These are phyloP conservation scores for Auricularia sp. DNA, from an alignment of 768 basidiomycete species.

Conservation along the genomic window DNA sequence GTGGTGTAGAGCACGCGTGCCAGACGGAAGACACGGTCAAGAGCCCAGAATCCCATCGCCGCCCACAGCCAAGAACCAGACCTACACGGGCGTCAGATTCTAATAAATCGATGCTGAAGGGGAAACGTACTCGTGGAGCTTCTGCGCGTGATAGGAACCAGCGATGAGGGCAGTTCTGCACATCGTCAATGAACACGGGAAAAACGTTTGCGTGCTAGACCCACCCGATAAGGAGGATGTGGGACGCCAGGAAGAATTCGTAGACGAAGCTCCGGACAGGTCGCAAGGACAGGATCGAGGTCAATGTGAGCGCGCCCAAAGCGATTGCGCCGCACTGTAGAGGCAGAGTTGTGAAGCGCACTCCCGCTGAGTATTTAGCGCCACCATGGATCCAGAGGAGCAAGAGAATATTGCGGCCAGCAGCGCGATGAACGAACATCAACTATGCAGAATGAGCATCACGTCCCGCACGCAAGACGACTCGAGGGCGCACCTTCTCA, in stretches of 20 bases:
- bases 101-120: too few relatives aligned
- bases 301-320: slow-evolving; percentile 27
- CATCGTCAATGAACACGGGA: not conserved
- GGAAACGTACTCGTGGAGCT: too few relatives aligned
- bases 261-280: slow-evolving; percentile 36
- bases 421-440: slow-evolving; percentile 37
- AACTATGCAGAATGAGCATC: slow-evolving; percentile 17
- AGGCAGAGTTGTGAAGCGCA: slow-evolving; percentile 2
- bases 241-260: slow-evolving; percentile 42
- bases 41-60: slow-evolving; percentile 34
- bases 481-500: slow-evolving; percentile 28
- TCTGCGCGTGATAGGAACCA: slow-evolving; percentile 19
- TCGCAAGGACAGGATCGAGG: slow-evolving; percentile 37
- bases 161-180: slow-evolving; percentile 22
- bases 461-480: slow-evolving; percentile 5
- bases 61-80: slow-evolving; percentile 37
- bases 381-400: slow-evolving; percentile 40
- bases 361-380: slow-evolving; percentile 24
- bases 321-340: slow-evolving; percentile 25
- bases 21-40: slow-evolving; percentile 42
- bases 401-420: slow-evolving; percentile 35
- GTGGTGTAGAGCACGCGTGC: slow-evolving; percentile 34
- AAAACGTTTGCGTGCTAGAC: slow-evolving; percentile 8
- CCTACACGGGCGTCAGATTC: not conserved
- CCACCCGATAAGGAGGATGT: slow-evolving; percentile 35